These are phyloP conservation scores for Pelargonium myrrhifolium DNA, from an alignment of 441 rosid genomes.

Conservation along the genomic window DNA sequence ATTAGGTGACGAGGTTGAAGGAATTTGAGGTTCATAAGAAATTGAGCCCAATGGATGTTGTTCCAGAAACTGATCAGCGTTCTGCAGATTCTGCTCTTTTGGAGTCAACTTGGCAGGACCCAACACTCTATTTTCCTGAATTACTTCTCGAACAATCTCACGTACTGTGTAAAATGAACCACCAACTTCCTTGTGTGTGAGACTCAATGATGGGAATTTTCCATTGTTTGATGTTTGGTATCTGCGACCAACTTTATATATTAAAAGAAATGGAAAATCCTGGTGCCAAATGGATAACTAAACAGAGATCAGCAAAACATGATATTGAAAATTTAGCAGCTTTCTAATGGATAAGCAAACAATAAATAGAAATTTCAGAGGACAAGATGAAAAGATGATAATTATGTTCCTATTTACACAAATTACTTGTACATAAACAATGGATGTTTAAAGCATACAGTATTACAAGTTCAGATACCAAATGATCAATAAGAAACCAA, in stretches of 20 bases:
- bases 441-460: background rate
- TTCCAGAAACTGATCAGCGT: slow-evolving; percentile 33
- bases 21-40: slow-evolving; percentile 41
- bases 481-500: background rate
- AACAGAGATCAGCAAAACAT: background rate
- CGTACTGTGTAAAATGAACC: slow-evolving; percentile 90
- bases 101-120: slow-evolving; percentile 59
- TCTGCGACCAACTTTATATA: slow-evolving; percentile 33
- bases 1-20: slow-evolving; percentile 27
- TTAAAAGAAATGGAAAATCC: background rate
- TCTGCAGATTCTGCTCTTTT: slow-evolving; percentile 24
- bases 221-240: slow-evolving; percentile 66
- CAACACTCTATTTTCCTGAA: slow-evolving; percentile 88
- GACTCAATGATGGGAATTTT: slow-evolving; percentile 77
- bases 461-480: background rate
- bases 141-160: slow-evolving; percentile 89
- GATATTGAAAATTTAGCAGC: background rate
- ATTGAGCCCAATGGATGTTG: slow-evolving; percentile 50
- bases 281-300: background rate
- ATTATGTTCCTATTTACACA: background rate
- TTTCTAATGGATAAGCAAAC: background rate
- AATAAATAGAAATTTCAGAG: background rate
- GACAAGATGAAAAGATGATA: background rate
- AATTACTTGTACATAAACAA: slow-evolving; percentile 1
- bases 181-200: slow-evolving; percentile 92